phyloP scores from a whole-genome alignment of 164 flowering plant species.

The Piper betle region DNA sequence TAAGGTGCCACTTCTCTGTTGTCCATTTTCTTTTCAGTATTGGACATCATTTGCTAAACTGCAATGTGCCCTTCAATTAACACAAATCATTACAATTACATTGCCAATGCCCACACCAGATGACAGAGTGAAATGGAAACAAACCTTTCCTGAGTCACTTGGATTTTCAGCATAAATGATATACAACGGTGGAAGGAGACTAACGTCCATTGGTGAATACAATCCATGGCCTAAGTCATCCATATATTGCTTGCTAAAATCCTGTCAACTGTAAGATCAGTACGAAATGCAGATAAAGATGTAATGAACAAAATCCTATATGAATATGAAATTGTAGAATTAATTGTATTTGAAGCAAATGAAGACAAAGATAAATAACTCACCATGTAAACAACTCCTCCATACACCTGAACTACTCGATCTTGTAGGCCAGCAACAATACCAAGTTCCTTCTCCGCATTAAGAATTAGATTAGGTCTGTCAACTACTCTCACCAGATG shows the following conservation, averaged over 20 bases:
- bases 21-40: no score
- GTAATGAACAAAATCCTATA: not conserved
- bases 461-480: constrained; percentile 76
- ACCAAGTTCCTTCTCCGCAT: constrained; percentile 90
- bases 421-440: constrained; percentile 98
- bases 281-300: not conserved
- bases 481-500: constrained; percentile 68
- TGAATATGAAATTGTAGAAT: not conserved
- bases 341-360: no score
- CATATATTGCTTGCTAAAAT: constrained; percentile 66
- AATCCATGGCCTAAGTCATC: constrained; percentile 74
- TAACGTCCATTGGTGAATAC: constrained; percentile 62
- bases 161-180: constrained; percentile 96
- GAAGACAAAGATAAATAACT: no score
- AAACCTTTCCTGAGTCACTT: constrained; percentile 97
- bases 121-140: not conserved
- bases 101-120: no score
- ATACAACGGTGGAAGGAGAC: constrained; percentile 75
- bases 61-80: not conserved
- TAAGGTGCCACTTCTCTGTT: no score
- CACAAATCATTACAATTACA: no score
- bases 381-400: constrained; percentile 96
- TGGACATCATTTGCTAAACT: no score
- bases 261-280: constrained; percentile 25
- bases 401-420: constrained; percentile 95